Evolutionary conservation across 257 asterid species (phyloP).

Genomic region (Ilex asprella): DNA sequence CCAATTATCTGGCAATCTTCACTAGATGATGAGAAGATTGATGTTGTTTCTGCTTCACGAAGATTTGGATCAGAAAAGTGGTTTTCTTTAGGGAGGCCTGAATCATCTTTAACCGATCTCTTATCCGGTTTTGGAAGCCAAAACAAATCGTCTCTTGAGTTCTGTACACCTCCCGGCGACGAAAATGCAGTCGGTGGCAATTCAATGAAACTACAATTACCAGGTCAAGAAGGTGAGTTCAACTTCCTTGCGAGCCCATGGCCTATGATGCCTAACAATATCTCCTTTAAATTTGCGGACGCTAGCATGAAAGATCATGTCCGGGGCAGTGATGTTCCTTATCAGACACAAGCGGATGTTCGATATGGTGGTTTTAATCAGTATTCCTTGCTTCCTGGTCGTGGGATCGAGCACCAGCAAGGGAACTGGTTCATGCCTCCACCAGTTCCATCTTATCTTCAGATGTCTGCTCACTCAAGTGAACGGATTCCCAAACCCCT

Average conservation of each 20-base stretch:
- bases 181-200: constrained; percentile 23
- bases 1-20: constrained; percentile 46
- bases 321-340: constrained; percentile 33
- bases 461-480: constrained; percentile 48
- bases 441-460: constrained; percentile 52
- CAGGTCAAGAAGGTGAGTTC: constrained; percentile 48
- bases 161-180: constrained; percentile 34
- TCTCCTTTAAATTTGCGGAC: constrained; percentile 71
- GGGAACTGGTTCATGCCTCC: constrained; percentile 77
- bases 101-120: constrained; percentile 63
- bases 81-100: constrained; percentile 62
- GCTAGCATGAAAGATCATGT: constrained; percentile 36
- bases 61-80: constrained; percentile 53
- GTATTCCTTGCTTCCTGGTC: constrained; percentile 32
- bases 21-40: constrained; percentile 57
- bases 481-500: constrained; percentile 42
- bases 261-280: constrained; percentile 47
- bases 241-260: constrained; percentile 45
- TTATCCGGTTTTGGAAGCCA: constrained; percentile 77
- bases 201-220: constrained; percentile 32
- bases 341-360: constrained; percentile 41
- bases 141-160: constrained; percentile 38
- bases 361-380: constrained; percentile 42
- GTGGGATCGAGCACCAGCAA: constrained; percentile 46
- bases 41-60: constrained; percentile 37